Evolutionary conservation across 2,329 filamentous ascomycete genomes (phyloP), one percentile per base, ranked within the genome.

Genomic region (Dothistroma pini): DNA sequence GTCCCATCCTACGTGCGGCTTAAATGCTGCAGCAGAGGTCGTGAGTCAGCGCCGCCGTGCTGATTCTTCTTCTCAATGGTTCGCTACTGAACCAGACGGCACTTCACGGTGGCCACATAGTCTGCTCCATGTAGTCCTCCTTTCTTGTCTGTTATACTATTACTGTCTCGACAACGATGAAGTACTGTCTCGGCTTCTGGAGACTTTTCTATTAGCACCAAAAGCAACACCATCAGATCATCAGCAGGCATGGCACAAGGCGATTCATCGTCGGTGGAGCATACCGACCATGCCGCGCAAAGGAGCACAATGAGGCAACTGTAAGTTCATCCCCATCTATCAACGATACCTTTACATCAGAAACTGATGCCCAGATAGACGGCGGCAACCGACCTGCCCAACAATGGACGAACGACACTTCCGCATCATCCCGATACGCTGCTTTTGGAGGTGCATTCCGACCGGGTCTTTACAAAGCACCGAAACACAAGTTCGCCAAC

Each of bases 301-400:
- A 19, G 47, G 47, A 16, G 47, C n/a, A 14, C 9, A 11, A 52
- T 52, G 5, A 5, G 49, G 9, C 3, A 3, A 52, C 14, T 52
- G 49, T 52, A 16, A 25, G 49, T 52, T 3, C 7, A 16, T 29
- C 19, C 4, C 25, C 6, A 4, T 4, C 4, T 52, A 21, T 31
- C 49, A 29, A 29, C 49, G 12, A 29, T 4, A 19, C 49, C 7
- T 11, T 3, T 7, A 31, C 25, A 52, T 10, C 49, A 31, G 10
- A 10, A 3, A 19, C 44, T 49, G 14, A 52, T 10, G 10, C 22
- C 14, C 7, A 12, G 14, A 21, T 8, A 58, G 56, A 58, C 31
- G 57, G 57, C 51, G 57, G 57, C 22, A 59, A 59, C 48, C 57
- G 52, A 11, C 57, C 55, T 25, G 57, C 57, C 1, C 57, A 59